Evolutionary conservation across 768 basidiomycete genomes (phyloP).

Genomic region (Rhizopogon sp.): DNA sequence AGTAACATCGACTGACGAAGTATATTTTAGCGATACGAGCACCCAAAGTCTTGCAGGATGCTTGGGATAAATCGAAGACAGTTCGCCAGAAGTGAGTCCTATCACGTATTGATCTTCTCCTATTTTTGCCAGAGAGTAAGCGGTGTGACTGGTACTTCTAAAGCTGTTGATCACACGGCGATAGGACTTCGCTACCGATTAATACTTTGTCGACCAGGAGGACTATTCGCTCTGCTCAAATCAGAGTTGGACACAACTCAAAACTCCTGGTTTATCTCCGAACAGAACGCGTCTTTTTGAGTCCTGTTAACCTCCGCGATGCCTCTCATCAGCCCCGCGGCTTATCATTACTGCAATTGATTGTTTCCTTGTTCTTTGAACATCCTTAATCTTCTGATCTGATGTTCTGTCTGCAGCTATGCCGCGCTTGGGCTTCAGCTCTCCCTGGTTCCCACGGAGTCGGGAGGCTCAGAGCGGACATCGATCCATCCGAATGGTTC

Average conservation of each 20-base stretch:
- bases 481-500: not conserved
- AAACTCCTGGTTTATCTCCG: too few relatives aligned
- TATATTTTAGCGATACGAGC: constrained; percentile 62
- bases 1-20: not conserved
- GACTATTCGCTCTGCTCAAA: not conserved
- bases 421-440: constrained; percentile 69
- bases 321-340: not conserved
- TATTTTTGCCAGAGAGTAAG: not conserved
- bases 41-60: constrained; percentile 74
- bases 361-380: constrained; percentile 3
- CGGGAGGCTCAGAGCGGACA: constrained; percentile 61
- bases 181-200: not conserved
- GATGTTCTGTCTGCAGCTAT: constrained; percentile 46
- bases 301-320: not conserved
- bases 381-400: not conserved
- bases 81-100: constrained; percentile 82
- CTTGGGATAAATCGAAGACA: constrained; percentile 86
- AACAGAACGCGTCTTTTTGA: not conserved
- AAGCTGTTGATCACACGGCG: not conserved
- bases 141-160: not conserved
- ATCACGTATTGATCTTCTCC: not conserved
- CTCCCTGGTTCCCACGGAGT: constrained; percentile 58
- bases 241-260: not conserved
- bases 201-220: not conserved
- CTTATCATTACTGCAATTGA: constrained; percentile 1